Base-by-base conservation (phyloP, 1,284 basidiomycete species). In the Coniophora puteana region DNA sequence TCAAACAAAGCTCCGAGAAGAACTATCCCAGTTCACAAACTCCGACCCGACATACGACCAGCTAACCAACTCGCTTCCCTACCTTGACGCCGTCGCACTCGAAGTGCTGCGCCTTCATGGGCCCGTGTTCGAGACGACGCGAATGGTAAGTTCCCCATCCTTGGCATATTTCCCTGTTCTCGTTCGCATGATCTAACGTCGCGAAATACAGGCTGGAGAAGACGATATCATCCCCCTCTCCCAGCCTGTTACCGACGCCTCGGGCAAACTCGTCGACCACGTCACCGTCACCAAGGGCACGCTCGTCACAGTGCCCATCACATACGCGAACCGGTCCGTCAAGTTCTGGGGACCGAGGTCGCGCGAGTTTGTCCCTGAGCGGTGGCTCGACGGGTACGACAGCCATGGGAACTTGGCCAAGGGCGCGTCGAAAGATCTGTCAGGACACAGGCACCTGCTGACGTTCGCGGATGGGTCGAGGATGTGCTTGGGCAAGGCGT, bases 171-270 rank as follows among this genome's bases (percentile, higher is more conserved):
- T 29, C 29, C n/a, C 17, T 7, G 13, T n/a, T n/a, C n/a, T n/a
- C n/a, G n/a, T n/a, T n/a, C n/a, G n/a, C n/a, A n/a, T n/a, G 21
- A 33, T n/a, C 31, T 34, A n/a, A 28, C 8, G 13, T 58, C 61
- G n/a, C n/a, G n/a, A n/a, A n/a, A n/a, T 18, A 55, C 61, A 59
- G 72, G 76, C 53, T 1, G 49, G 53, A 26, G 54, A 79, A 62
- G 74, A 79, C 50, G 75, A 79, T 46, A 50, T 76, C 2, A 65
- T 80, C 10, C 78, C 76, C 0, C 65, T 80, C 32, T 60, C 59
- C 11, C 41, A 40, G 2, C 74, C 74, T 1, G 40, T 76, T 25
- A 53, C 47, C 5, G 62, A 60, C 1, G 41, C 54, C 4, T 45
- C 57, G 0, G 68, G 68, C 4, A 49, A 57, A 30, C 46, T 47